phyloP scores from a whole-genome alignment of 495 filamentous ascomycete genomes.

The Podospora fimiseda region DNA sequence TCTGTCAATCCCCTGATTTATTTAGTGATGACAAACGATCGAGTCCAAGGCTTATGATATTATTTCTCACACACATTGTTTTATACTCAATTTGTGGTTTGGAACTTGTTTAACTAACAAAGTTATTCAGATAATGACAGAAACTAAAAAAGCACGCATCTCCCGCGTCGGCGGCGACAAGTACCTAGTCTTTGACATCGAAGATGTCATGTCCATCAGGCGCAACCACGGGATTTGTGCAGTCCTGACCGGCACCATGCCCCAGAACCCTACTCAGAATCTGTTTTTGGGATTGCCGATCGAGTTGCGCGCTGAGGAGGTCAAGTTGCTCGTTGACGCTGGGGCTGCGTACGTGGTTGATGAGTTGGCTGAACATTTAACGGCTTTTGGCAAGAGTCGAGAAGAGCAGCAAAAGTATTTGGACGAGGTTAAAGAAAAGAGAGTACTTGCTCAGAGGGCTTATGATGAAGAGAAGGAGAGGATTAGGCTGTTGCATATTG shows the following conservation, averaged over 20 bases:
- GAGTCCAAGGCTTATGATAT: slow-evolving; percentile 30
- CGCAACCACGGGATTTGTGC: slow-evolving; percentile 79
- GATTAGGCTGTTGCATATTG: slow-evolving; percentile 27
- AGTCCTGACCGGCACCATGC: slow-evolving; percentile 77
- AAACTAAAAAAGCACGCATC: slow-evolving; percentile 56
- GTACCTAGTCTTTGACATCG: slow-evolving; percentile 84
- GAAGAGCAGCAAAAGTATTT: slow-evolving; percentile 45
- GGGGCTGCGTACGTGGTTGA: slow-evolving; percentile 73
- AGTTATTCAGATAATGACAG: slow-evolving; percentile 9
- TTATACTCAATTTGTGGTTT: neutral
- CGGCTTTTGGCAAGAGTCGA: slow-evolving; percentile 48
- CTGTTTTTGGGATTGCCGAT: slow-evolving; percentile 84
- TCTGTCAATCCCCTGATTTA: slow-evolving; percentile 42
- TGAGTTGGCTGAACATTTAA: slow-evolving; percentile 60
- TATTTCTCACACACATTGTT: slow-evolving; percentile 10
- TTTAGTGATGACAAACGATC: slow-evolving; percentile 30
- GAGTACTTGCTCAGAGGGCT: slow-evolving; percentile 33
- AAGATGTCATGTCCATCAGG: slow-evolving; percentile 74
- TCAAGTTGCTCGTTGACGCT: slow-evolving; percentile 72
- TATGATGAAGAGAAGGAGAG: slow-evolving; percentile 33
- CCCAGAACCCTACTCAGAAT: slow-evolving; percentile 91
- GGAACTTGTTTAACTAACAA: slow-evolving; percentile 18
- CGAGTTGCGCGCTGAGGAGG: slow-evolving; percentile 88
- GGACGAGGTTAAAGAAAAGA: slow-evolving; percentile 34
- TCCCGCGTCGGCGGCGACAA: slow-evolving; percentile 58